Conservation (phyloP, 192 early-diverging fungal genomes). For the Coemansia sp. region DNA sequence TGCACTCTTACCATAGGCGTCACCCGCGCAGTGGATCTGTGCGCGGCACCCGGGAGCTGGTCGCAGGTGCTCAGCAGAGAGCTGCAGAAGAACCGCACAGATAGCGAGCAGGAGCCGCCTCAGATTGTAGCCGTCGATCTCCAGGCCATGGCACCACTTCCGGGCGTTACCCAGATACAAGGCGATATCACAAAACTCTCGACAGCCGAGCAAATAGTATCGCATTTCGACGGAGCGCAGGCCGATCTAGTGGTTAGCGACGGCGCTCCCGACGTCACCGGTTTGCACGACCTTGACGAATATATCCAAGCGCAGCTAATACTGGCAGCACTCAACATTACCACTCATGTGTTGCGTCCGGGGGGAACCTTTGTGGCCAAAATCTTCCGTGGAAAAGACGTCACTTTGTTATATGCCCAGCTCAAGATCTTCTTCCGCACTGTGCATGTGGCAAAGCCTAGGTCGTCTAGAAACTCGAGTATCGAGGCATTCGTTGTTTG, state of each 20-base stretch:
- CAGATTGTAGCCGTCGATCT: constrained; percentile 95
- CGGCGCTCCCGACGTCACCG: constrained; percentile 95
- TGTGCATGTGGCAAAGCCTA: constrained; percentile 91
- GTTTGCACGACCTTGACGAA: constrained; percentile 98
- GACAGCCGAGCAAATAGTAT: constrained; percentile 88
- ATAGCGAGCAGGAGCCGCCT: constrained; percentile 40
- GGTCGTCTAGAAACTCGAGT: constrained; percentile 90
- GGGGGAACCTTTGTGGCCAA: constrained; percentile 98
- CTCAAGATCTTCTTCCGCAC: constrained; percentile 87
- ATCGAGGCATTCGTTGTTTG: constrained; percentile 95
- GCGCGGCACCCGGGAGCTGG: constrained; percentile 98
- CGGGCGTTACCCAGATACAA: constrained; percentile 91
- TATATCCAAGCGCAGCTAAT: constrained; percentile 97
- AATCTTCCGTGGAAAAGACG: constrained; percentile 95
- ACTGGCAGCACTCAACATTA: constrained; percentile 95
- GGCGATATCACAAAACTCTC: constrained; percentile 96
- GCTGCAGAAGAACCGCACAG: constrained; percentile 55
- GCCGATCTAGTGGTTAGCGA: constrained; percentile 96
- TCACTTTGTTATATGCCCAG: constrained; percentile 87
- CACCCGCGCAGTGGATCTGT: constrained; percentile 88
- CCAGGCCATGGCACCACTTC: constrained; percentile 94
- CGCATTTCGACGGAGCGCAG: constrained; percentile 82
- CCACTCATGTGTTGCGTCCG: constrained; percentile 83
- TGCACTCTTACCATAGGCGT: no score
- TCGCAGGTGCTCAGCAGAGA: constrained; percentile 82